Percentiles rank a stretch among this genome's conserved stretches.
These are phyloP conservation scores for Dorcoceras hygrometricum DNA, from an alignment of 257 asterid genomes.

Conservation along the genomic window DNA sequence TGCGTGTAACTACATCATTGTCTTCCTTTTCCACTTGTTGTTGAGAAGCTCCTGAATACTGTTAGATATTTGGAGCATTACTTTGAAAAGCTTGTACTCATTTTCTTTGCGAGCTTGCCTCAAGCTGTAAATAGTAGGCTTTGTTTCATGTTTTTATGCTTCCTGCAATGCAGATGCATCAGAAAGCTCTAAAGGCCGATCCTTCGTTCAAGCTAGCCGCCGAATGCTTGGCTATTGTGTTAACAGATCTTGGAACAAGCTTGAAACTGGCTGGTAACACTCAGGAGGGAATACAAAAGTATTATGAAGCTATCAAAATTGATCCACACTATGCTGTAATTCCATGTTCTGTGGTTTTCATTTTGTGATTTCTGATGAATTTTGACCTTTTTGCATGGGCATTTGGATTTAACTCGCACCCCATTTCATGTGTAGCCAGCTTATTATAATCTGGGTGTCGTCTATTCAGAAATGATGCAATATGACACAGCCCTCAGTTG, in stretches of 20 bases:
- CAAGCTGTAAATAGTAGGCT: slow-evolving; percentile 14
- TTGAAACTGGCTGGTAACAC: slow-evolving; percentile 96
- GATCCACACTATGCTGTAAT: slow-evolving; percentile 93
- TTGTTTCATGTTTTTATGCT: slow-evolving; percentile 14
- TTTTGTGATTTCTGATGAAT: slow-evolving; percentile 11
- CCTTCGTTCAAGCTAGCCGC: slow-evolving; percentile 83
- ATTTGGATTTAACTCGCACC: slow-evolving; percentile 29
- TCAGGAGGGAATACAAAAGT: slow-evolving; percentile 94
- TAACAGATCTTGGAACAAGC: slow-evolving; percentile 98
- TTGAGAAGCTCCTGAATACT: slow-evolving; percentile 23
- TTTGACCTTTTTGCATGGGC: slow-evolving; percentile 15
- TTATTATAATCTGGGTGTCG: slow-evolving; percentile 96
- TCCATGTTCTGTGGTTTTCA: slow-evolving; percentile 28
- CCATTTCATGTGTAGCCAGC: slow-evolving; percentile 76
- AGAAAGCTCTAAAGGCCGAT: slow-evolving; percentile 81
- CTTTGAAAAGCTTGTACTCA: slow-evolving; percentile 7
- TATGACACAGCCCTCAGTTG: slow-evolving; percentile 89
- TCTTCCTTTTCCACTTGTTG: not conserved
- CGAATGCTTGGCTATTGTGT: slow-evolving; percentile 91
- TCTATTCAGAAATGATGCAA: slow-evolving; percentile 99
- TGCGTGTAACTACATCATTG: not conserved
- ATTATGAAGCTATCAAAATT: slow-evolving; percentile 85
- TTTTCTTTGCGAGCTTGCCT: slow-evolving; percentile 14
- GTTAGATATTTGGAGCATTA: not conserved
- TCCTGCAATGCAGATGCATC: slow-evolving; percentile 75